These are phyloP conservation scores for Obelidium mucronatum DNA, from an alignment of 192 early-diverging fungal genomes.

Conservation along the genomic window DNA sequence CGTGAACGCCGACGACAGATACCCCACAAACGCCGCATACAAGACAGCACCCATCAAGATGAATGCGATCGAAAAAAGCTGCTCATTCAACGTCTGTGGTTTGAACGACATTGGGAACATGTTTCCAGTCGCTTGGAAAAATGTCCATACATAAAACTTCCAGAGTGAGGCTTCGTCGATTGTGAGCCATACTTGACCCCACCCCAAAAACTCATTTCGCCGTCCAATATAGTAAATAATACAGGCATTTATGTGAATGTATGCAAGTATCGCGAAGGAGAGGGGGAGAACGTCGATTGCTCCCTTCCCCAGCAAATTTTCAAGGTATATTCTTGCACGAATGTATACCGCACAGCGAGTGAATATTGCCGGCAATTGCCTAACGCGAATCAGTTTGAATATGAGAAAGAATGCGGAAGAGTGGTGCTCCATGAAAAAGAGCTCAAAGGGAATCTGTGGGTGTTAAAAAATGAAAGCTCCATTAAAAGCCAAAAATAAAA, in stretches of 20 bases:
- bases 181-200: neutral
- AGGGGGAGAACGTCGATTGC: neutral
- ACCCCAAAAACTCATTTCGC: constrained; percentile 13
- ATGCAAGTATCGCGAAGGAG: constrained; percentile 6
- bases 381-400: neutral
- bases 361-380: neutral
- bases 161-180: neutral
- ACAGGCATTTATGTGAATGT: constrained; percentile 40
- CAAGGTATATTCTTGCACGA: neutral
- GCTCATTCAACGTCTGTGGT: constrained; percentile 9
- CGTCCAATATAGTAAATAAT: constrained; percentile 19
- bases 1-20: neutral
- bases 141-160: constrained; percentile 7
- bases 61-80: neutral
- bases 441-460: neutral
- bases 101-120: constrained; percentile 32
- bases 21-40: neutral
- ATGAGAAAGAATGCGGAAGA: neutral
- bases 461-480: too few relatives aligned
- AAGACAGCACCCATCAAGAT: constrained; percentile 17
- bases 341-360: neutral
- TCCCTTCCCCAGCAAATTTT: neutral
- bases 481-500: neutral
- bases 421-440: too few relatives aligned
- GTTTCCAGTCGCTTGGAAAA: constrained; percentile 36